Evolutionary conservation across 306 rosid genomes (phyloP), one percentile per base, ranked within the genome.

Genomic region (Canavalia ensiformis): DNA sequence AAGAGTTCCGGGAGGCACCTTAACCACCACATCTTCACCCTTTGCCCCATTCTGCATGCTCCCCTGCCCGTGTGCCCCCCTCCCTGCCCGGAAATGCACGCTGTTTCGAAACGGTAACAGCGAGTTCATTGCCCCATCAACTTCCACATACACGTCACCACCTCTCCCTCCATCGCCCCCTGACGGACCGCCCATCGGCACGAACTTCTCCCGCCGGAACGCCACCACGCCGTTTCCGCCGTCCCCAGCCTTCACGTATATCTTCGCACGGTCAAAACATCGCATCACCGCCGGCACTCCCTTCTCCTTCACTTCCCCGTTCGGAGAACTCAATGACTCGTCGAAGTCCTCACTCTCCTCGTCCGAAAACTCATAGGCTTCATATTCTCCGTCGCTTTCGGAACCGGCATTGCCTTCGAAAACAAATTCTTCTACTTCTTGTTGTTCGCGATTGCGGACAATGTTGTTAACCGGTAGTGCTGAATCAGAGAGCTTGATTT

Each of bases 81-180:
- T 90, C 78, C 85, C 95, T 0, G 98, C 99, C 72, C 97, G 86
- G 76, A 90, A 95, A 87, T 95, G 99, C 83, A 95, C 80, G 1
- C 99, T 88, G 46, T 91, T 95, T 45, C 98, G 87, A 70, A 95
- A 95, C 28, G 97, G 98, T 68, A 93, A 68, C 51, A 91, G 86
- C 28, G 94, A 93, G 71, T 90, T 95, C 99, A 93, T 90, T 1
- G 93, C 83, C 28, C 87, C 91, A 6, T 95, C 98, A 3, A 91
- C 97, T 84, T 95, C 98, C 18, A 95, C 68, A 33, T 88, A 93
- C 79, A 93, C 97, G 58, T 89, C 88, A 25, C 98, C 99, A 2
- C 99, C 98, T 75, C 97, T 85, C 39, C 99, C 98, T 44, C 99
- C 99, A 33, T 93, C 93, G 0, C 99, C 99, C 4, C 99, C 99